Percentiles rank a stretch among this genome's conserved stretches.
These are phyloP conservation scores for Gymnopilus junonius DNA, from an alignment of 768 basidiomycete genomes.

Conservation along the genomic window DNA sequence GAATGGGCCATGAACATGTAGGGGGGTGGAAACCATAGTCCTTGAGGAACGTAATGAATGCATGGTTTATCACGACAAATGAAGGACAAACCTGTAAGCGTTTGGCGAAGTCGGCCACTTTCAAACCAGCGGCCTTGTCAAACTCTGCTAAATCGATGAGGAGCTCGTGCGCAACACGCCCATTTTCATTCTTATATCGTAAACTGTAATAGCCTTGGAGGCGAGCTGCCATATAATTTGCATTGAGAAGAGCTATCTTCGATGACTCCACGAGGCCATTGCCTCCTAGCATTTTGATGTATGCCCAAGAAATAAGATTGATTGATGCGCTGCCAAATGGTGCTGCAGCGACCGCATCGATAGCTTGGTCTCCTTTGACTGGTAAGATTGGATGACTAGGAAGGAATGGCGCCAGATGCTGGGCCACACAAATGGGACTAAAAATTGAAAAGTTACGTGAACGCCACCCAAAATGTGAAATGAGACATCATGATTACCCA, in stretches of 20 bases:
- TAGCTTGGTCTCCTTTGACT: constrained; percentile 70
- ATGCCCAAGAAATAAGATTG: constrained; percentile 98
- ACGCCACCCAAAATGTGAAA: neutral
- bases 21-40: constrained; percentile 97
- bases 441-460: constrained; percentile 9
- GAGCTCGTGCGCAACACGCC: constrained; percentile 93
- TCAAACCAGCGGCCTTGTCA: constrained; percentile 85
- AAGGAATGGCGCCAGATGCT: constrained; percentile 94
- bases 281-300: constrained; percentile 99
- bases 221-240: constrained; percentile 96
- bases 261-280: constrained; percentile 85
- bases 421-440: constrained; percentile 77
- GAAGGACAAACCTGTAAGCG: constrained; percentile 74
- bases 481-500: constrained; percentile 52
- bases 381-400: constrained; percentile 82
- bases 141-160: constrained; percentile 96
- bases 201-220: constrained; percentile 85
- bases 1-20: constrained; percentile 97
- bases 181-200: constrained; percentile 89
- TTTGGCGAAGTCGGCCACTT: constrained; percentile 97
- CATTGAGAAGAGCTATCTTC: constrained; percentile 87
- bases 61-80: neutral
- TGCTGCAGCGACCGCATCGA: constrained; percentile 88
- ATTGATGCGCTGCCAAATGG: constrained; percentile 97
- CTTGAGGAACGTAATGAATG: constrained; percentile 34